Percentiles rank a stretch among this genome's conserved stretches.
phyloP scores from a whole-genome alignment of 2,329 filamentous ascomycete genomes.

The Bisporella sp. region DNA sequence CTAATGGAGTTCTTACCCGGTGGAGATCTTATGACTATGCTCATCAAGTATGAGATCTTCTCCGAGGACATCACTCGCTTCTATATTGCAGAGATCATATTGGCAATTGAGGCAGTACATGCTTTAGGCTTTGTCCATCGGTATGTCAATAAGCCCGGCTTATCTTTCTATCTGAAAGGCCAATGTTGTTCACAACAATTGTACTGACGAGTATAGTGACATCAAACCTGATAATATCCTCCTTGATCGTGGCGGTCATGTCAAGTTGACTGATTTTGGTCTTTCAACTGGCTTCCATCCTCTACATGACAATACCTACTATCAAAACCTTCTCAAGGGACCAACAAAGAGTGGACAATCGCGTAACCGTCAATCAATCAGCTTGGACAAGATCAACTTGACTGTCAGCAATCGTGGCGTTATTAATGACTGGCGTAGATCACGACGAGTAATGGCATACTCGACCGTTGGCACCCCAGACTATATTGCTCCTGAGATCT shows the following conservation, averaged over 20 bases:
- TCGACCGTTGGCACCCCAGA: constrained; percentile 97
- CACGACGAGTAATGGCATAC: constrained; percentile 90
- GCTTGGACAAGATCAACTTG: constrained; percentile 94
- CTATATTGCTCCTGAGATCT: constrained; percentile 98
- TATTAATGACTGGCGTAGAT: constrained; percentile 98
- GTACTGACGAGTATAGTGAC: constrained; percentile 51
- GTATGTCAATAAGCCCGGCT: constrained; percentile 43
- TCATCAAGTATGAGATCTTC: constrained; percentile 99
- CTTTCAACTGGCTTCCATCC: constrained; percentile 97
- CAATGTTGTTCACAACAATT: background rate
- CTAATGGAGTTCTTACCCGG: constrained; percentile 98
- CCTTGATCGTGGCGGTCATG: constrained; percentile 88
- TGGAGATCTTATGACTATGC: constrained; percentile 98
- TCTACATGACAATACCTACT: constrained; percentile 96
- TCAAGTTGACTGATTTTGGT: constrained; percentile 97
- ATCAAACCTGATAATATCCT: constrained; percentile 99
- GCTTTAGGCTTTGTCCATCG: constrained; percentile 97
- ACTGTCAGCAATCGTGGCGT: constrained; percentile 96
- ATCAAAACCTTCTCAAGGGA: constrained; percentile 88
- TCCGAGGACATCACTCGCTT: constrained; percentile 97
- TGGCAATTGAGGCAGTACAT: constrained; percentile 98
- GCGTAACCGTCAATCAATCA: constrained; percentile 84
- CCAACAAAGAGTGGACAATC: constrained; percentile 51
- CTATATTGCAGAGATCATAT: constrained; percentile 96
- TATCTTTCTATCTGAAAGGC: background rate